Evolutionary conservation across 2,329 filamentous ascomycete genomes (phyloP), one percentile per base, ranked within the genome.

Genomic region (Lasiodiplodia theobromae): DNA sequence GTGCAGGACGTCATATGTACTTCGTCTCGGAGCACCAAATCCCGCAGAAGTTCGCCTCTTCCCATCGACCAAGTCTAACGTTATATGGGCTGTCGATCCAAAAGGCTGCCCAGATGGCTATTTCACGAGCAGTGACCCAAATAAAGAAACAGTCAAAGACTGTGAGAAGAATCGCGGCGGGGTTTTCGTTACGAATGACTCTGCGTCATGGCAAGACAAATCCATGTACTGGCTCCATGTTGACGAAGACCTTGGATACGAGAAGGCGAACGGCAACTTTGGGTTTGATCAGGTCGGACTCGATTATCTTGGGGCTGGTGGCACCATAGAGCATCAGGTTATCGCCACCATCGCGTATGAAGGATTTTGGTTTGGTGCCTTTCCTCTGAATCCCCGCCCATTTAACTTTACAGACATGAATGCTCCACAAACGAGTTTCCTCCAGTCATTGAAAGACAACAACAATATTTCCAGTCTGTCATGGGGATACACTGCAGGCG

Each of bases 401-500:
- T 16, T 51, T 1, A 58, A 47, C 18, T 5, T 57, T 4, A 40
- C 51, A 4, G n/a, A 23, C 11, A 25, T 38, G 21, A 10, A 37
- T 8, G 34, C 38, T 23, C 51, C 28, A 11, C 28, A 62, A 18
- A 6, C n/a, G 21, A 64, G 66, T 7, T 38, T 64, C 7, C 23
- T 68, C 18, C 25, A 54, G 21, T 23, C 37, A 0, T 25, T 68
- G 4, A 54, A 56, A 23, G 66, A 71, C 10, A 66, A 71, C 21
- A 70, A 70, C 25, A 64, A 69, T 6, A 79, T 80, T 10, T 72
- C 77, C 0, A 78, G 77, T 60, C 52, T 74, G 7, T 78, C 76
- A 2, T 81, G 73, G 72, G 75, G 71, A 1, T 81, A 81, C 66
- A 81, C 78, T 4, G 78, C 79, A 10, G 79, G 79, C 3, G 77